Evolutionary conservation across 2,329 filamentous ascomycete species (phyloP), one percentile per base, ranked within the genome.

Genomic region (Colletotrichum lini): DNA sequence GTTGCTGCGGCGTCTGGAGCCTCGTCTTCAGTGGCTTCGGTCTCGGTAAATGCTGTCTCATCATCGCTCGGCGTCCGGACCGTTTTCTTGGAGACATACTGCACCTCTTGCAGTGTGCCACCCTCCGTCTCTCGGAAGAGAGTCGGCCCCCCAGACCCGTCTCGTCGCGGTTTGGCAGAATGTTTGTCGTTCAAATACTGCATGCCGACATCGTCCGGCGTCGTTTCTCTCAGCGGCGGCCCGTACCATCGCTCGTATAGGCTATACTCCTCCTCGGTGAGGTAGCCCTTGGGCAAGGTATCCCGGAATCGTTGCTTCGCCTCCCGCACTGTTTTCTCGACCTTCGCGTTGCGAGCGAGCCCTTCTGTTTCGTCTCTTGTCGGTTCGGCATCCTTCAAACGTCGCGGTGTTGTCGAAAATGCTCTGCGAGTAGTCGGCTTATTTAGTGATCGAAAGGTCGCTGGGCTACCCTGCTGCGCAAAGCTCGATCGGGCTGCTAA

Each of bases 221-320:
- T 80, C 2, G 89, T 92, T 63, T 88, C 86, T 52, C 91, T 86
- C 72, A 93, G 79, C 2, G 95, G 94, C 44, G 91, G 86, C 1
- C 95, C 96, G 79, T 96, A 98, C 18, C 97, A 83, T 73, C 94
- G 87, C 78, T 93, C 90, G 80, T 97, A 98, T 0, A 97, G 83
- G 58, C 83, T 84, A 76, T 92, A 91, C 79, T 98, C 95, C 64
- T 92, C 88, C 1, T 87, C 85, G 44, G 86, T 90, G 62, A 98
- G 81, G 75, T 94, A 90, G 44, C 88, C 91, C 42, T 90, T 88
- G 0, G 95, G 95, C 30, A 98, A 81, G 0, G 88, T 91, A 77
- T 96, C 91, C 72, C 94, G 92, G 79, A 94, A 97, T 10, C 89
- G 86, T 73, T 94, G 91, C 76, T 92, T 90, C 45, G 94, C 92